Evolutionary conservation across 2,329 filamentous ascomycete species (phyloP).

Genomic region (Setomelanomma holmii): DNA sequence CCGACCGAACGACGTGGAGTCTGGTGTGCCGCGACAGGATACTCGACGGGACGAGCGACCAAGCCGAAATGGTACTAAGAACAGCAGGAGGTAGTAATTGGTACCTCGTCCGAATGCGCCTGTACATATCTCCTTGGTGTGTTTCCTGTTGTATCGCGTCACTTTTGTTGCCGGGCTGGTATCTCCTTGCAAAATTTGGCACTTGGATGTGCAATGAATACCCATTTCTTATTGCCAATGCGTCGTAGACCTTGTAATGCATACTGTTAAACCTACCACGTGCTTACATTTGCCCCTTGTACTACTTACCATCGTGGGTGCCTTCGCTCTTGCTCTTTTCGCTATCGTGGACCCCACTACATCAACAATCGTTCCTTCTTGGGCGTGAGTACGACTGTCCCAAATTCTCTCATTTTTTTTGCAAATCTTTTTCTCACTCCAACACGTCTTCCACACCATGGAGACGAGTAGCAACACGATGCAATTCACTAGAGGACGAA

Average conservation of each 20-base stretch:
- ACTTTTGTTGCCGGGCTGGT: not conserved
- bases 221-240: not conserved
- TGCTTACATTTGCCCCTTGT: no score
- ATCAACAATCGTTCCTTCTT: no score
- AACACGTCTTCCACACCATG: no score
- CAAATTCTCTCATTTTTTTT: no score
- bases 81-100: constrained; percentile 23
- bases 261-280: no score
- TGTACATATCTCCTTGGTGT: constrained; percentile 3
- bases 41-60: constrained; percentile 30
- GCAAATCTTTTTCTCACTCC: no score
- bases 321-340: no score
- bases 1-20: constrained; percentile 40
- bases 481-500: no score
- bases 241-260: not conserved
- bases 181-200: not conserved
- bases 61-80: constrained; percentile 32
- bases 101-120: not conserved
- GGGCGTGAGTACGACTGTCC: no score
- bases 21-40: constrained; percentile 34
- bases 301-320: no score
- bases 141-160: constrained; percentile 5
- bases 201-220: not conserved
- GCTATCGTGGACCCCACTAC: no score
- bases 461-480: no score